phyloP scores from a whole-genome alignment of 331 rosid species.

The Quercus lobata region DNA sequence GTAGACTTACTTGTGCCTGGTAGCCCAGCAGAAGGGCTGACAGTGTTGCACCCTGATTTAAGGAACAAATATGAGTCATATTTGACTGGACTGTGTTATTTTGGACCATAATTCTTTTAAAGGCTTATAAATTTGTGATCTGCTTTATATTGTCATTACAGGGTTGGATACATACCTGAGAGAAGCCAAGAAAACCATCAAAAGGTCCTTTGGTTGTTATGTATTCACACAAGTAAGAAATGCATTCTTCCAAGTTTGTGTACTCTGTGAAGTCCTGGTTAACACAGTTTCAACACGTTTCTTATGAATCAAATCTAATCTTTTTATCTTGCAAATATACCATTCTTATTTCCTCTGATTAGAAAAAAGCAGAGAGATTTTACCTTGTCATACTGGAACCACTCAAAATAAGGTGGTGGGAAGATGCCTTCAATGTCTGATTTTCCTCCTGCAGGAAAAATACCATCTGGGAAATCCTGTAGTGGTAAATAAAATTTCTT shows the following conservation, averaged over 20 bases:
- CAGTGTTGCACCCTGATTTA: slow-evolving; percentile 64
- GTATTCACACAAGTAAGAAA: slow-evolving; percentile 61
- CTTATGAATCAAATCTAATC: not conserved
- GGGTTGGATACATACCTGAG: slow-evolving; percentile 52
- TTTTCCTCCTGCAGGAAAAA: slow-evolving; percentile 78
- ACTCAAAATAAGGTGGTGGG: slow-evolving; percentile 84
- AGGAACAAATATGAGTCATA: not conserved
- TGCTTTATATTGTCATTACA: not conserved
- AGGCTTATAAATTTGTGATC: no score
- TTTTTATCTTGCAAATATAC: not conserved
- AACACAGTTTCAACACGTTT: not conserved
- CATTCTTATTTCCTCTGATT: not conserved
- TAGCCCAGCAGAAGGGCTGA: slow-evolving; percentile 76
- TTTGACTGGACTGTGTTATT: no score
- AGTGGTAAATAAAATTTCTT: not conserved
- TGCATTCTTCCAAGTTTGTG: slow-evolving; percentile 75
- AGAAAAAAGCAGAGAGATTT: not conserved
- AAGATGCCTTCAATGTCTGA: slow-evolving; percentile 82
- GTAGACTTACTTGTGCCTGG: slow-evolving; percentile 61
- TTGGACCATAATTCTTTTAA: no score
- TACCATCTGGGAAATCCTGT: slow-evolving; percentile 70
- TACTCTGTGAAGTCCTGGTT: slow-evolving; percentile 74
- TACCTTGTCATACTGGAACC: slow-evolving; percentile 87
- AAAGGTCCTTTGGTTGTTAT: slow-evolving; percentile 74
- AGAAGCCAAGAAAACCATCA: slow-evolving; percentile 83